Evolutionary conservation across 805 yeast species (phyloP), one percentile per base, ranked within the genome.

Genomic region (Teunomyces tritomae): DNA sequence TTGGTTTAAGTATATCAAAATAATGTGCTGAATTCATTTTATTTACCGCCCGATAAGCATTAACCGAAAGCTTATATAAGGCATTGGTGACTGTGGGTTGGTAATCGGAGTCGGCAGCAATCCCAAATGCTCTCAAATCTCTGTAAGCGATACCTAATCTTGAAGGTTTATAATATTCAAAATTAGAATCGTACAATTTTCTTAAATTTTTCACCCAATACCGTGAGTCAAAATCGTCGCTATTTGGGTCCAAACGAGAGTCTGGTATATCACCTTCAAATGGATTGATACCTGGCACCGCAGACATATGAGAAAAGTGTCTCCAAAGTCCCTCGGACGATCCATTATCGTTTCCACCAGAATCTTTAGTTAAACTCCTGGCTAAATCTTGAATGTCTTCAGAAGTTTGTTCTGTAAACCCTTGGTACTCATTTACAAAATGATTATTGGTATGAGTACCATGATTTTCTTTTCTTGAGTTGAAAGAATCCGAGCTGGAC

Each of bases 161-260:
- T 28, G 82, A 71, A 16, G 84, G 86, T 58, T 78, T 82, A 60
- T 79, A 84, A 64, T 80, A 80, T 20, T 83, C 87, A 0, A 80
- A 79, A 55, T 85, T 86, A 2, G 74, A 58, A 30, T 72, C 73
- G 53, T 67, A 63, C 49, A 84, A 58, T 50, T 78, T 79, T 49
- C 83, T 71, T 67, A 83, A 62, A 56, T 84, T 84, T 58, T 81
- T 81, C 47, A 84, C 82, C 90, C 90, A 84, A 47, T 76, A 78
- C 57, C 76, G 79, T 45, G 86, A 74, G 54, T 77, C 76, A 59
- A 84, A 84, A 5, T 75, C 58, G n/a, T 78, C 84, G 44, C 78
- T 70, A 17, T 71, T 68, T 1, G 90, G 90, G 57, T 85, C 81
- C 55, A 85, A 68, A 44, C 70, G 57, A n/a, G 78, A 73, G 45